Conservation (phyloP, 2,329 filamentous ascomycete species). For the Aureobasidium uvarum region DNA sequence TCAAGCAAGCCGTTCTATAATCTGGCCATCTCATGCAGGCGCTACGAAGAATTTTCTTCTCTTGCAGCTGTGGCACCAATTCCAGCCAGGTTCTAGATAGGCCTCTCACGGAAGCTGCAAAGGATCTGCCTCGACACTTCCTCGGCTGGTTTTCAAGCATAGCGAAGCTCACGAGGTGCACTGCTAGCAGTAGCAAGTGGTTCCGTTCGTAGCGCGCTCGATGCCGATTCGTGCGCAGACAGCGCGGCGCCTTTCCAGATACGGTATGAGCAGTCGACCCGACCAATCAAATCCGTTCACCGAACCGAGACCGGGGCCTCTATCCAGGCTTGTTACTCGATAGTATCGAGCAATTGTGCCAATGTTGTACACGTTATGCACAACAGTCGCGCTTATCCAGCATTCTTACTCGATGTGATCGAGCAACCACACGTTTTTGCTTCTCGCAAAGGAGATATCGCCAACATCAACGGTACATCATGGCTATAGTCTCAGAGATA, state of each 20-base stretch:
- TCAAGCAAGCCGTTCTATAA: background rate
- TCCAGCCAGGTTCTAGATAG: background rate
- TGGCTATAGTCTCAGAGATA: constrained; percentile 12
- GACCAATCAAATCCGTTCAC: background rate
- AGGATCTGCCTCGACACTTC: constrained; percentile 2
- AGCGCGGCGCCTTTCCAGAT: constrained; percentile 12
- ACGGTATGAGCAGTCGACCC: background rate
- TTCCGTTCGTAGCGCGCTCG: background rate
- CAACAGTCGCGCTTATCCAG: background rate
- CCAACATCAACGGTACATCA: constrained; percentile 21
- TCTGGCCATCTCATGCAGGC: background rate
- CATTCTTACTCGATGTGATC: constrained; percentile 23
- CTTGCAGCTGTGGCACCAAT: background rate
- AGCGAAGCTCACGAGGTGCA: background rate
- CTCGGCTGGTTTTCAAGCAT: constrained; percentile 2
- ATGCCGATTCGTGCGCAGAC: constrained; percentile 16
- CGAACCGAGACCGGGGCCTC: constrained; percentile 2
- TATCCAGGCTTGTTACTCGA: constrained; percentile 22
- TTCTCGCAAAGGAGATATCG: constrained; percentile 18
- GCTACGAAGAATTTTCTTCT: constrained; percentile 8
- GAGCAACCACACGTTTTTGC: constrained; percentile 23
- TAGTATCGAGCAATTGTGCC: constrained; percentile 23
- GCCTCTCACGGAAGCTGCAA: background rate
- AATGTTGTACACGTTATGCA: background rate
- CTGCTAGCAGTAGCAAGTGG: background rate